A percentile compares a stretch with the other conserved stretches of the same genome.
Evolutionary conservation across 2,329 filamentous ascomycete species (phyloP).

Genomic region (Cladosporium halotolerans): DNA sequence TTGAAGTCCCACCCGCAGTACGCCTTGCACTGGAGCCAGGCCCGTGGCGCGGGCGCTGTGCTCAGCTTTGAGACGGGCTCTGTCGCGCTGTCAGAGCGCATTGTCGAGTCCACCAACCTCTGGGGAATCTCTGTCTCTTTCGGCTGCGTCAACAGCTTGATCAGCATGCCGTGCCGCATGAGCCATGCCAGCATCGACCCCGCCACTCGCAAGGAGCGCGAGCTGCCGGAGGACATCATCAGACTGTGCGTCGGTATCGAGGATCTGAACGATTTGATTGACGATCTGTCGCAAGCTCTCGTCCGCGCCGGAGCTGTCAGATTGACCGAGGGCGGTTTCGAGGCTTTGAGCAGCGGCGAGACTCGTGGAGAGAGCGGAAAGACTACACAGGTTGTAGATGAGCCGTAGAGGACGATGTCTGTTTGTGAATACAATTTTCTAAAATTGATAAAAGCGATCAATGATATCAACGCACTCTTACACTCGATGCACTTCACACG

Average conservation of each 20-base stretch:
- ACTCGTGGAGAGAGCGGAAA: constrained; percentile 24
- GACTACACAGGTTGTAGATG: constrained; percentile 32
- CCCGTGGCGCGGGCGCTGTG: constrained; percentile 87
- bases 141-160: constrained; percentile 95
- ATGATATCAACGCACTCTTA: background rate
- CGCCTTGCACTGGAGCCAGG: constrained; percentile 91
- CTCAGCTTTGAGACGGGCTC: constrained; percentile 95
- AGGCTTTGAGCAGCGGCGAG: constrained; percentile 44
- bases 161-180: constrained; percentile 99
- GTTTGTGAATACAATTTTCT: background rate
- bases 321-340: constrained; percentile 75
- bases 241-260: constrained; percentile 94
- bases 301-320: constrained; percentile 91
- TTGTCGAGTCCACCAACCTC: constrained; percentile 84
- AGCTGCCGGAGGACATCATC: constrained; percentile 96
- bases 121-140: constrained; percentile 98
- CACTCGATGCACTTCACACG: background rate
- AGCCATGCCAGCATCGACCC: constrained; percentile 97
- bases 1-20: constrained; percentile 94
- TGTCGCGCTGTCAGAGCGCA: constrained; percentile 73
- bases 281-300: constrained; percentile 83
- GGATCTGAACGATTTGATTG: constrained; percentile 82
- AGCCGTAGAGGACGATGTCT: constrained; percentile 15
- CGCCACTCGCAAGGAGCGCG: constrained; percentile 79
- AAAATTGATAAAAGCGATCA: background rate